phyloP scores from a whole-genome alignment of 2,329 filamentous ascomycete genomes.

The Parastagonospora nodorum region DNA sequence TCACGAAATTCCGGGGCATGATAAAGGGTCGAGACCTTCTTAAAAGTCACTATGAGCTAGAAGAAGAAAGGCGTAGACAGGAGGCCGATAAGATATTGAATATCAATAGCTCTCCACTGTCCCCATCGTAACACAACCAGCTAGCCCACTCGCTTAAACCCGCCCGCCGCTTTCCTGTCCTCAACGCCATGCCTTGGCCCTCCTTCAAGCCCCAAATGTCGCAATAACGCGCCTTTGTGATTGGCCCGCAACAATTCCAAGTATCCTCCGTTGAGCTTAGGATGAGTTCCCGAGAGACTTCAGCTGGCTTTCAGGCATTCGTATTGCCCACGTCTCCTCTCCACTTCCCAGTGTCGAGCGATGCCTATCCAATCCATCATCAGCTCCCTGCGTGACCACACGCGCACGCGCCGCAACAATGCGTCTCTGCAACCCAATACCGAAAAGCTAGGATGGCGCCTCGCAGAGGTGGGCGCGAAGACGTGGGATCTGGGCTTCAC shows the following conservation, averaged over 20 bases:
- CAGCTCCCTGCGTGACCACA: constrained; percentile 23
- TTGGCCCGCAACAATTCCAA: constrained; percentile 6
- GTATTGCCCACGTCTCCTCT: neutral
- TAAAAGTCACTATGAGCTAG: no score
- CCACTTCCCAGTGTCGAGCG: neutral
- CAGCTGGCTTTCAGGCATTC: neutral
- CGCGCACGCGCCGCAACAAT: constrained; percentile 17
- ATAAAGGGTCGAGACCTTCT: no score
- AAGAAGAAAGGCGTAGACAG: no score
- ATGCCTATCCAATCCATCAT: constrained; percentile 29
- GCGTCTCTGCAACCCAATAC: constrained; percentile 25
- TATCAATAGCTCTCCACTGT: no score
- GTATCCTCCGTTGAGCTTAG: no score
- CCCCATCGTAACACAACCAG: no score
- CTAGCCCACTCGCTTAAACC: no score
- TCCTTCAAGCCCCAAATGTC: constrained; percentile 9
- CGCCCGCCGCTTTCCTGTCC: neutral
- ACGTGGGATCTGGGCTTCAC: constrained; percentile 68
- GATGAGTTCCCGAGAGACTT: neutral
- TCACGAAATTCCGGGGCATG: no score
- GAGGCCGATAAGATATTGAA: no score
- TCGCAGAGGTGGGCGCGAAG: constrained; percentile 31
- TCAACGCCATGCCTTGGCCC: constrained; percentile 18
- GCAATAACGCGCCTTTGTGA: constrained; percentile 14
- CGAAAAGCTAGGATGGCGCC: constrained; percentile 25